Evolutionary conservation across 257 asterid species (phyloP).

Genomic region (Scutellaria galericulata): DNA sequence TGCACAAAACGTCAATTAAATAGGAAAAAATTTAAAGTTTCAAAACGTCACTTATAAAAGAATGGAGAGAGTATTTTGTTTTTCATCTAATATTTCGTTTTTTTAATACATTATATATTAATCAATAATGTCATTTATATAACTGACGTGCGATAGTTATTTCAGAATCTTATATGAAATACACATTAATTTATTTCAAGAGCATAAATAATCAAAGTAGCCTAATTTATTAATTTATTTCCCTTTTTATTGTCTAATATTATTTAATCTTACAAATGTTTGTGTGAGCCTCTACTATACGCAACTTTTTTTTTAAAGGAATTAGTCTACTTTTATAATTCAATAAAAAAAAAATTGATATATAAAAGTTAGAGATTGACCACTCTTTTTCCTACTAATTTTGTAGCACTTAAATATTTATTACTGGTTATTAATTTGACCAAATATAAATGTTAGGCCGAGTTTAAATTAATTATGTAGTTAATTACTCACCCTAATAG

Average conservation of each 20-base stretch:
- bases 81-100: no score
- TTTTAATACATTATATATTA: no score
- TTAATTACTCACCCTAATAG: constrained; percentile 28
- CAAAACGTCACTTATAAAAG: no score
- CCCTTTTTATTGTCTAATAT: not conserved
- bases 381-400: not conserved
- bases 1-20: no score
- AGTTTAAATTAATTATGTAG: constrained; percentile 24
- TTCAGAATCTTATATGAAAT: no score
- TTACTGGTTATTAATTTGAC: constrained; percentile 27
- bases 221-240: not conserved
- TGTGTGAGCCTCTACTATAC: not conserved
- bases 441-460: constrained; percentile 25
- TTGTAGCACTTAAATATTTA: constrained; percentile 16
- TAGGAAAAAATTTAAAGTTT: no score
- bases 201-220: not conserved
- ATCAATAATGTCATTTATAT: no score
- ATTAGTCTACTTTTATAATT: no score
- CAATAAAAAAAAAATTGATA: not conserved
- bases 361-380: not conserved
- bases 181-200: not conserved
- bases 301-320: no score
- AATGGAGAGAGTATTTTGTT: no score
- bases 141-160: no score
- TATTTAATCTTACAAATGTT: not conserved